A percentile compares a stretch with the other conserved stretches of the same genome.
Conservation (phyloP, 1,139 yeast genomes). For the Kodamaea arcana region DNA sequence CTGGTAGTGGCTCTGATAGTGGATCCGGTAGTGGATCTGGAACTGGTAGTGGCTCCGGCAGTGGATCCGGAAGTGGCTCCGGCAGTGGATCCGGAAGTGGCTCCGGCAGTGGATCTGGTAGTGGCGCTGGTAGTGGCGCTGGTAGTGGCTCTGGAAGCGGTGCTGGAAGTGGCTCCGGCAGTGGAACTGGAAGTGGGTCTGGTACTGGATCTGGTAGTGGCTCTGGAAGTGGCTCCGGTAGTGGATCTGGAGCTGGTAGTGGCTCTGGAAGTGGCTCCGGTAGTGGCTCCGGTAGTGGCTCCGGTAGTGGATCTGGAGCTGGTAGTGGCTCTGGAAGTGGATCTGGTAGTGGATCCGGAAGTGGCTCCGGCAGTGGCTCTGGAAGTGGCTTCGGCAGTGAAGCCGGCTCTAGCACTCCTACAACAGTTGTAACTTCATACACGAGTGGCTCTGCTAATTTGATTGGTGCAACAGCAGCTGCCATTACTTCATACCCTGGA, state of each 20-base stretch:
- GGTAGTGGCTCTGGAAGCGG: not conserved
- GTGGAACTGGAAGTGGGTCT: not conserved
- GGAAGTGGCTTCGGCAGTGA: not conserved
- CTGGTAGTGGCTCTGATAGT: not conserved
- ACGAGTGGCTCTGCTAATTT: too few relatives aligned
- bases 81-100: not conserved
- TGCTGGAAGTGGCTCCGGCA: not conserved
- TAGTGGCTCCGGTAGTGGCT: not conserved
- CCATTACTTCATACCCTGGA: too few relatives aligned
- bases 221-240: not conserved
- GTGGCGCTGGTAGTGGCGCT: not conserved
- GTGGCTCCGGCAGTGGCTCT: not conserved
- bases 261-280: not conserved
- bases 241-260: not conserved
- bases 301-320: not conserved
- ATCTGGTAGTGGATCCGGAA: not conserved
- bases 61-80: not conserved
- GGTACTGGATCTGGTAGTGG: not conserved
- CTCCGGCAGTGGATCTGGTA: not conserved
- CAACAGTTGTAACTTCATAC: too few relatives aligned
- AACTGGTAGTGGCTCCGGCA: not conserved
- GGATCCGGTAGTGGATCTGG: not conserved
- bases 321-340: not conserved
- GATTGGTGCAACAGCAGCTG: too few relatives aligned
- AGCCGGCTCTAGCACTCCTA: not conserved